Base-by-base conservation (phyloP, 108 stramenopile genomes). In the Mediolabrus comicus region DNA sequence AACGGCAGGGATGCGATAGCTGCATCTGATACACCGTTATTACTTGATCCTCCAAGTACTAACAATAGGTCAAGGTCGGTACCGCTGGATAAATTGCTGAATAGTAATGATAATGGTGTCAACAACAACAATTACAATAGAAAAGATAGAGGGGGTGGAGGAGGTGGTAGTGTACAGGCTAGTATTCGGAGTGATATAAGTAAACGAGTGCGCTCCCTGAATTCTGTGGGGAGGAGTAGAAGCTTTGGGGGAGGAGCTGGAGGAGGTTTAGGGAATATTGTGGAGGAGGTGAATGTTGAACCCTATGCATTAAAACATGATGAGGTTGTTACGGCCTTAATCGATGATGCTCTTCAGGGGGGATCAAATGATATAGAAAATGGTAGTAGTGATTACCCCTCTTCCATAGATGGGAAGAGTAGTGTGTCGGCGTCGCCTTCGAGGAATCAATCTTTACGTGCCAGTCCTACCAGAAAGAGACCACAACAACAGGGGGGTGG, bases 311-410 rank as follows among this genome's bases (percentile, higher is more conserved):
- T 35, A 38, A 33, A 69, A 49, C 76, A 77, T 30, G 76, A 77
- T 46, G 68, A 77, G 51, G 56, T 77, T 70, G 58, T 77, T 4
- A 69, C 67, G 30, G 64, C 76, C 19, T 70, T 77, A 49, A 70
- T 77, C 29, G 76, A 69, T 41, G 62, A 69, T 26, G 68, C 76
- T 2, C 58, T 75, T 33, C 56, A 58, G 46, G 7, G 4, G 46
- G 7, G 4, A n/a, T 9, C 46, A 43, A 54, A 26, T 13, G 46
- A 58, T 16, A 32, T 34, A 32, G 56, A 36, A 38, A 28, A 29
- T 19, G 34, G 12, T 14, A 28, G 17, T 13, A 16, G 60, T n/a
- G 54, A 66, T 26, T 10, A 27, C 10, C 19, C 26, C 14, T 12
- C 35, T 17, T 36, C 11, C 33, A 36, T 12, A 16, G 14, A 67